Evolutionary conservation across 2,329 filamentous ascomycete species (phyloP).

Genomic region (Ampelomyces quisqualis): DNA sequence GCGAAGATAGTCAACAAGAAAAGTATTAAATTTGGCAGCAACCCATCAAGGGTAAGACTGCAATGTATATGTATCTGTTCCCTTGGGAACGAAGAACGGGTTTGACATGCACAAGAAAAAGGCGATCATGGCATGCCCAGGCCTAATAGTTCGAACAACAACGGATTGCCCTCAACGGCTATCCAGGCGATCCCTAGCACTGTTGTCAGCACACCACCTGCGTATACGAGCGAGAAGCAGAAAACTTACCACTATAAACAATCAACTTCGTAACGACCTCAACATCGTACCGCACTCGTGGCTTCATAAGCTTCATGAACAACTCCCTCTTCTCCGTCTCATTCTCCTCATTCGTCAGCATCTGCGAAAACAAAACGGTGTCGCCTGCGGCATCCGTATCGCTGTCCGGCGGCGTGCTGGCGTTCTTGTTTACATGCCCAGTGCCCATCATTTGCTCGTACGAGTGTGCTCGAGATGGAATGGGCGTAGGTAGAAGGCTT

Average conservation of each 20-base stretch:
- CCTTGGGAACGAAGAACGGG: too few species aligned
- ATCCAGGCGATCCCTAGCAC: slow-evolving; percentile 79
- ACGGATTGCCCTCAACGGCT: slow-evolving; percentile 71
- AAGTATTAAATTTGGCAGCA: too few species aligned
- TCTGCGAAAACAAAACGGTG: slow-evolving; percentile 14
- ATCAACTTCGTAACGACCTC: slow-evolving; percentile 96
- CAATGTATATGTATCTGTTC: too few species aligned
- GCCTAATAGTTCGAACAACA: slow-evolving; percentile 67
- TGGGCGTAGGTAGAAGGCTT: slow-evolving; percentile 52
- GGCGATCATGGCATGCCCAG: slow-evolving; percentile 43
- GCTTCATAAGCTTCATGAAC: slow-evolving; percentile 79
- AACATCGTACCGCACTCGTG: slow-evolving; percentile 93
- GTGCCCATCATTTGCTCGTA: slow-evolving; percentile 75
- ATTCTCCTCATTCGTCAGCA: slow-evolving; percentile 37
- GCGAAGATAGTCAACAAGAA: too few species aligned
- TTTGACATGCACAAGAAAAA: too few species aligned
- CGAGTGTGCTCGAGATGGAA: slow-evolving; percentile 55
- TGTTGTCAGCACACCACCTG: too few species aligned
- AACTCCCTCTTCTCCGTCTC: slow-evolving; percentile 61
- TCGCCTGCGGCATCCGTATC: slow-evolving; percentile 38
- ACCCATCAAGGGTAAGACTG: too few species aligned
- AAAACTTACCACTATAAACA: slow-evolving; percentile 77
- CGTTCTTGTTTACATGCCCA: slow-evolving; percentile 48
- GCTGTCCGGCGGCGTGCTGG: slow-evolving; percentile 29
- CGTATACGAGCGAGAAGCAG: too few species aligned